These are phyloP conservation scores for Luffa aegyptiaca DNA, from an alignment of 306 rosid species.

Conservation along the genomic window DNA sequence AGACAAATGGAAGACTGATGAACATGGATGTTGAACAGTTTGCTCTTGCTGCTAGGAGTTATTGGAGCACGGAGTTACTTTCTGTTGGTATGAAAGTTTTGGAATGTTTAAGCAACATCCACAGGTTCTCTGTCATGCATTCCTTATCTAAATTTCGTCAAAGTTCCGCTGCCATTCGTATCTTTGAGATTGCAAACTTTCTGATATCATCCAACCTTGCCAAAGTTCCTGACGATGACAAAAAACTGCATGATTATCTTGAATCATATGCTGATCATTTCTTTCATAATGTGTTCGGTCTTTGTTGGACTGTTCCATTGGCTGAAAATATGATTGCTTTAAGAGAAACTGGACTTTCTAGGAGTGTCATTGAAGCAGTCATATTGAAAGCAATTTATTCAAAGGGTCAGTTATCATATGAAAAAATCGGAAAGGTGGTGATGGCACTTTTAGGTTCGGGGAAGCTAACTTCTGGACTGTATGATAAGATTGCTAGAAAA, in stretches of 20 bases:
- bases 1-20: slow-evolving; percentile 22
- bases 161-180: neutral
- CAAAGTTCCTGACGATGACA: neutral
- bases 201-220: slow-evolving; percentile 4
- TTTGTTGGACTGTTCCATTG: slow-evolving; percentile 27
- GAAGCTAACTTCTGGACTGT: slow-evolving; percentile 7
- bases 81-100: slow-evolving; percentile 16
- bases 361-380: slow-evolving; percentile 14
- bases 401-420: slow-evolving; percentile 15
- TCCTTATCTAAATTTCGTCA: slow-evolving; percentile 5
- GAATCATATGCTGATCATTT: slow-evolving; percentile 15
- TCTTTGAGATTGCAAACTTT: slow-evolving; percentile 8
- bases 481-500: neutral
- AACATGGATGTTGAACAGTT: slow-evolving; percentile 12
- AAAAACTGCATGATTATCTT: neutral
- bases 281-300: slow-evolving; percentile 18
- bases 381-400: slow-evolving; percentile 14
- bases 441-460: slow-evolving; percentile 34
- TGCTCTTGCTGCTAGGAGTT: slow-evolving; percentile 22
- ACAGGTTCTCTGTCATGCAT: neutral
- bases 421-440: slow-evolving; percentile 36
- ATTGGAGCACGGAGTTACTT: slow-evolving; percentile 9
- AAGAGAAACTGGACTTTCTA: slow-evolving; percentile 22
- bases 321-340: slow-evolving; percentile 27
- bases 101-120: neutral